Evolutionary conservation across 129 eudicot genomes (phyloP).

Genomic region (Smallanthus sonchifolius): DNA sequence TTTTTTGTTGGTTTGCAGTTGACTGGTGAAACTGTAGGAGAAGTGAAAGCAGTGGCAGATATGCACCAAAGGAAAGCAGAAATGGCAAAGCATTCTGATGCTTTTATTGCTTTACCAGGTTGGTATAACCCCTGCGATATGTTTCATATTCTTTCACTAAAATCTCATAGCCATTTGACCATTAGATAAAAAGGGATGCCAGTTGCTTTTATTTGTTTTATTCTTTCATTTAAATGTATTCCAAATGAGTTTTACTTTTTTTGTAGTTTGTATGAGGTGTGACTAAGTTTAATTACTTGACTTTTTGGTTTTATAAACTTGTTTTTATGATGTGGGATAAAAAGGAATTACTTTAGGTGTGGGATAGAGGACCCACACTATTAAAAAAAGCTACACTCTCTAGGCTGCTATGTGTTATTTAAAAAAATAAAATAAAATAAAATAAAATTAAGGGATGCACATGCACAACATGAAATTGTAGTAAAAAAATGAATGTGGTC

Average conservation of each 20-base stretch:
- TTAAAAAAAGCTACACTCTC: background rate
- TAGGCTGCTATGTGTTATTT: conserved; percentile 3
- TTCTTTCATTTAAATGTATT: conserved; percentile 19
- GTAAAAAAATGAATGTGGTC: conserved; percentile 1
- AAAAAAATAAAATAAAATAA: background rate
- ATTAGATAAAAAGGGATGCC: conserved; percentile 4
- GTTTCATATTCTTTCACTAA: conserved; percentile 33
- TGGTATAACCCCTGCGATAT: conserved; percentile 31
- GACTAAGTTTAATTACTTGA: background rate
- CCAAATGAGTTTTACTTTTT: background rate
- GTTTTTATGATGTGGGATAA: background rate
- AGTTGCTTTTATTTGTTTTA: conserved; percentile 29
- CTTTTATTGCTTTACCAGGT: conserved; percentile 99
- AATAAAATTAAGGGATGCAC: background rate
- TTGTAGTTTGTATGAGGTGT: background rate
- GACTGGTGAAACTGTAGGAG: conserved; percentile 98
- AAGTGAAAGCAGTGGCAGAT: conserved; percentile 99
- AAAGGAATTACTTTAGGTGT: background rate
- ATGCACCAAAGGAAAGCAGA: conserved; percentile 99
- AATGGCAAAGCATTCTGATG: conserved; percentile 98
- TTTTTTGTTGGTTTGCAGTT: conserved; percentile 50
- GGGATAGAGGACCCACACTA: conserved; percentile 21
- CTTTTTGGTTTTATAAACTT: background rate
- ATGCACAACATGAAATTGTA: conserved; percentile 9
- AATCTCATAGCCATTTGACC: conserved; percentile 16